These are phyloP conservation scores for Pythium apleroticum DNA, from an alignment of 352 stramenopile species.

Conservation along the genomic window DNA sequence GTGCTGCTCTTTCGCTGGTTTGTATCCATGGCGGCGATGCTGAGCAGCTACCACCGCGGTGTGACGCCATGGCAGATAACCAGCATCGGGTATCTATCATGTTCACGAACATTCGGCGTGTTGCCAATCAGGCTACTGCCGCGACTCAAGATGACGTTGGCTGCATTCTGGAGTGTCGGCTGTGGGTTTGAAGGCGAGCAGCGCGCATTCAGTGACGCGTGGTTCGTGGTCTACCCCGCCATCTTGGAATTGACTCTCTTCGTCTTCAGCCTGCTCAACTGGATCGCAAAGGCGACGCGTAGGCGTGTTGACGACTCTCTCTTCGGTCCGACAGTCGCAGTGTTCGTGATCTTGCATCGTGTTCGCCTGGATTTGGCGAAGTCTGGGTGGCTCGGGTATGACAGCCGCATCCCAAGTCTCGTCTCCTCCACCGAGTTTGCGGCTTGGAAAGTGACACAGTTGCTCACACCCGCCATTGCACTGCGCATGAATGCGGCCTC, in stretches of 20 bases:
- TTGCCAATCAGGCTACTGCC: constrained; percentile 28
- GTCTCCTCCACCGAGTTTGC: constrained; percentile 35
- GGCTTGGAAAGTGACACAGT: constrained; percentile 15
- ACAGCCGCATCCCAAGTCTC: constrained; percentile 29
- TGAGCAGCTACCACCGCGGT: constrained; percentile 13
- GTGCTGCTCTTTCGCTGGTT: constrained; percentile 39
- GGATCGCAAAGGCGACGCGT: constrained; percentile 4
- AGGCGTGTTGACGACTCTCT: constrained; percentile 31
- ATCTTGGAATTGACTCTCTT: constrained; percentile 3
- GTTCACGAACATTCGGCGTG: constrained; percentile 24
- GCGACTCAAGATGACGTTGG: constrained; percentile 26
- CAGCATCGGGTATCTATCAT: constrained; percentile 26
- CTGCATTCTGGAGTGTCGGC: constrained; percentile 9
- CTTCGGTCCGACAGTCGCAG: constrained; percentile 33
- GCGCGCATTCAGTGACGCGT: neutral
- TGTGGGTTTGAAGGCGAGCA: constrained; percentile 3
- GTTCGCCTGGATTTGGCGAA: constrained; percentile 20
- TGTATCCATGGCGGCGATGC: constrained; percentile 22
- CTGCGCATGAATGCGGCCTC: constrained; percentile 35
- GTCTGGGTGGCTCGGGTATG: constrained; percentile 21
- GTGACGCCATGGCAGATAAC: constrained; percentile 22
- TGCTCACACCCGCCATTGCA: constrained; percentile 27
- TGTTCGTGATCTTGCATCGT: constrained; percentile 30
- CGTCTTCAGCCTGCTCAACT: constrained; percentile 3
- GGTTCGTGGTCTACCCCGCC: constrained; percentile 5